phyloP scores from a whole-genome alignment of 257 asterid species.

The Nicotiana obtusifolia region DNA sequence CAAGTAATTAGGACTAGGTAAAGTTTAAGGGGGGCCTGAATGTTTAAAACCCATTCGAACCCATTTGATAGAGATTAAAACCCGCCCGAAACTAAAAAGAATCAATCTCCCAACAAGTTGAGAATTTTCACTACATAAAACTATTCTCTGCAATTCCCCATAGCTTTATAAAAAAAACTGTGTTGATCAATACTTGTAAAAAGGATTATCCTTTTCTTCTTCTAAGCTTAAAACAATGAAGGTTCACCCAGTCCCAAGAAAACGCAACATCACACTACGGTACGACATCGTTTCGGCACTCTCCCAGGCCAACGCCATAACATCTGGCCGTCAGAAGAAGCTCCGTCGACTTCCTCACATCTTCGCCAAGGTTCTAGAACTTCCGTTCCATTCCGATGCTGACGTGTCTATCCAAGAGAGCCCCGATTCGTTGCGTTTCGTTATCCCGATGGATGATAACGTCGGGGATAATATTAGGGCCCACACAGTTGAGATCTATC shows the following conservation, averaged over 20 bases:
- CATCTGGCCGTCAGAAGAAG: constrained; percentile 58
- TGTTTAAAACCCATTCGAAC: too few relatives aligned
- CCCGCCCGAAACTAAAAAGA: not conserved
- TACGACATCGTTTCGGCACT: constrained; percentile 56
- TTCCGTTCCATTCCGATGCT: constrained; percentile 70
- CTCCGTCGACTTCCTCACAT: constrained; percentile 77
- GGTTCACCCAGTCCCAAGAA: constrained; percentile 69
- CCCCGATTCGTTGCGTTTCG: constrained; percentile 44
- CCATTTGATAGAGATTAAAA: not conserved
- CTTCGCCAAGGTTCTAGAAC: constrained; percentile 72
- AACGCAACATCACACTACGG: constrained; percentile 23
- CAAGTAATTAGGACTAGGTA: too few relatives aligned
- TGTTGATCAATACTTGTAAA: not conserved
- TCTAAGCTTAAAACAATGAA: constrained; percentile 32
- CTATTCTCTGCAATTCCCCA: not conserved
- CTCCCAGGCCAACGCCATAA: constrained; percentile 18
- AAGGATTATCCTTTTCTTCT: not conserved
- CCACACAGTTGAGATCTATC: constrained; percentile 66
- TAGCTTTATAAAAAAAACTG: not conserved
- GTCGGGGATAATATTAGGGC: constrained; percentile 46
- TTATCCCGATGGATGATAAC: constrained; percentile 44
- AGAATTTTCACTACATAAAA: not conserved
- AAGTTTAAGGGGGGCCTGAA: too few relatives aligned
- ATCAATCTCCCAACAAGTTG: not conserved
- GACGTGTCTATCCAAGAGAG: constrained; percentile 62